Conservation (phyloP, 345 rosid species). For the Aquilaria sinensis region DNA sequence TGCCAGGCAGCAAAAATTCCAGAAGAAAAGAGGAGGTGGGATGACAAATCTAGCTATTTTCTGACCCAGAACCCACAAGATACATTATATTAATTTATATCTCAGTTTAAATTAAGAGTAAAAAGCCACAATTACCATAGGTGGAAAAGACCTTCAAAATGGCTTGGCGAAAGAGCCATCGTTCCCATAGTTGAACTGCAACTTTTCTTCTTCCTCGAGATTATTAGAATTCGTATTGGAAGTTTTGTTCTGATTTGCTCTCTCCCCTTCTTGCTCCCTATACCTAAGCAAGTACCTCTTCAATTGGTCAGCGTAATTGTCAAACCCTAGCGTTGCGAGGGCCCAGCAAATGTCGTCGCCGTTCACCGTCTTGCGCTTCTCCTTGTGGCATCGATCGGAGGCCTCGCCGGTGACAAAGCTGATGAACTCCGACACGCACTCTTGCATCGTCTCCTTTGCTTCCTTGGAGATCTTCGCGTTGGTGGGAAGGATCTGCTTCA, state of each 20-base stretch:
- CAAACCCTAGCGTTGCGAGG: slow-evolving; percentile 62
- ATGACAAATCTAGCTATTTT: too few species aligned
- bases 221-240: neutral
- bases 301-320: slow-evolving; percentile 51
- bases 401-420: slow-evolving; percentile 76
- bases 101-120: too few species aligned
- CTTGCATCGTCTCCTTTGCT: slow-evolving; percentile 77
- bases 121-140: too few species aligned
- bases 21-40: too few species aligned
- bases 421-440: slow-evolving; percentile 72
- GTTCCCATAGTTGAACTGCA: too few species aligned
- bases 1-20: too few species aligned
- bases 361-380: slow-evolving; percentile 63
- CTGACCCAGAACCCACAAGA: too few species aligned
- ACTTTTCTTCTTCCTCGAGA: too few species aligned
- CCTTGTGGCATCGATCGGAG: slow-evolving; percentile 64
- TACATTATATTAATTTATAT: too few species aligned
- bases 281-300: slow-evolving; percentile 40
- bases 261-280: slow-evolving; percentile 52
- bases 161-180: too few species aligned
- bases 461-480: slow-evolving; percentile 72
- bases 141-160: too few species aligned
- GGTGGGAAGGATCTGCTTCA: slow-evolving; percentile 66
- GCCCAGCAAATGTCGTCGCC: slow-evolving; percentile 79
- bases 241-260: slow-evolving; percentile 34